Percentiles rank a stretch among this genome's conserved stretches.
Conservation (phyloP, 768 basidiomycete genomes). For the Phanerochaete sordida region DNA sequence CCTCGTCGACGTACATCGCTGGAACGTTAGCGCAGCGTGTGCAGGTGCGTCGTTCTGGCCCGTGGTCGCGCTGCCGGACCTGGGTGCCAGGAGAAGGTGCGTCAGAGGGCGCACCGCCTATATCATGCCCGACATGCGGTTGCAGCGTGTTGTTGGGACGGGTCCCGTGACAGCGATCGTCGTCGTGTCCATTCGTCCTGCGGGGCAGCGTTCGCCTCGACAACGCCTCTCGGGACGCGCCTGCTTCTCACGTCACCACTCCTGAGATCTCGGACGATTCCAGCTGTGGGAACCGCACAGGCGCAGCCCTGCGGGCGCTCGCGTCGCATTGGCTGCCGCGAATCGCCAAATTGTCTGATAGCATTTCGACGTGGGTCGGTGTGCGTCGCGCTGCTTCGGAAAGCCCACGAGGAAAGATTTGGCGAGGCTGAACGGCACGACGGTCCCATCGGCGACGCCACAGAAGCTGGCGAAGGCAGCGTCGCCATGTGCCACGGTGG, state of each 20-base stretch:
- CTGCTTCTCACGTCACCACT: not conserved
- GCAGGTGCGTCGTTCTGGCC: constrained; percentile 1
- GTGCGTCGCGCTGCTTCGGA: not conserved
- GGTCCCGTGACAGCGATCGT: constrained; percentile 13
- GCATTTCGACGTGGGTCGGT: not conserved
- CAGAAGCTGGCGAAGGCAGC: not conserved
- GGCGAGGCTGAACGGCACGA: not conserved
- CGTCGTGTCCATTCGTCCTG: not conserved
- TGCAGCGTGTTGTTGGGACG: constrained; percentile 27
- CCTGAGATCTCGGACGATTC: not conserved
- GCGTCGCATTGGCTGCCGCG: not conserved
- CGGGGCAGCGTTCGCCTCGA: not conserved
- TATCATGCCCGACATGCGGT: constrained; percentile 24
- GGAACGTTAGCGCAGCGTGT: not conserved
- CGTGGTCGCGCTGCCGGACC: constrained; percentile 3
- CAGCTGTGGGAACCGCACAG: not conserved
- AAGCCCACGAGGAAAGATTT: not conserved
- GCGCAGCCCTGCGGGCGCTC: not conserved
- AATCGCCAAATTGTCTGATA: not conserved
- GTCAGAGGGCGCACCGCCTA: constrained; percentile 10
- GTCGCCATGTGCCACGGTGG: not conserved
- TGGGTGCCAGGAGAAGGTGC: not conserved
- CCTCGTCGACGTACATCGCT: constrained; percentile 19
- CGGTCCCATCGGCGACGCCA: not conserved
- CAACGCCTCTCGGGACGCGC: not conserved